Conservation (phyloP, 768 basidiomycete species). For the Rhodotorula taiwanensis region DNA sequence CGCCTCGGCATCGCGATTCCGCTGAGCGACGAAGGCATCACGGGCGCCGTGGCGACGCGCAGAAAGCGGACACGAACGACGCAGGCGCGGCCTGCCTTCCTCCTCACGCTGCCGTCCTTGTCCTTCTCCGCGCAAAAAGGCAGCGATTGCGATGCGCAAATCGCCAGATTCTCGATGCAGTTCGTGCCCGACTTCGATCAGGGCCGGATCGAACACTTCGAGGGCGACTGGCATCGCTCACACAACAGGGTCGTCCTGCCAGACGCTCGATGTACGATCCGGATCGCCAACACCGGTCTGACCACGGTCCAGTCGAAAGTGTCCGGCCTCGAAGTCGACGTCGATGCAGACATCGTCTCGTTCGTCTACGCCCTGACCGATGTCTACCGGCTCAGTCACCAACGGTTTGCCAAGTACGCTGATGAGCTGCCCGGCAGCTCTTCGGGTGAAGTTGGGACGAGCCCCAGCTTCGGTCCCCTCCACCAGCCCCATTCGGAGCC, state of each 20-base stretch:
- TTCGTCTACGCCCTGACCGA: slow-evolving; percentile 75
- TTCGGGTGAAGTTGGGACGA: too few relatives aligned
- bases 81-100: slow-evolving; percentile 60
- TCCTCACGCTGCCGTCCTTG: slow-evolving; percentile 73
- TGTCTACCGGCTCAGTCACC: slow-evolving; percentile 71
- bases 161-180: slow-evolving; percentile 71
- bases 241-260: slow-evolving; percentile 25
- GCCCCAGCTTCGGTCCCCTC: too few relatives aligned
- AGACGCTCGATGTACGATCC: slow-evolving; percentile 53
- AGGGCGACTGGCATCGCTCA: slow-evolving; percentile 54
- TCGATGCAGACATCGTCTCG: slow-evolving; percentile 71
- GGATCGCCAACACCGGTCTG: slow-evolving; percentile 50
- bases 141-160: slow-evolving; percentile 67
- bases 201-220: slow-evolving; percentile 51
- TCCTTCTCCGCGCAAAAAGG: slow-evolving; percentile 66
- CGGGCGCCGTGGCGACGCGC: slow-evolving; percentile 22
- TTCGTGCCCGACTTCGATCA: slow-evolving; percentile 75
- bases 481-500: background rate
- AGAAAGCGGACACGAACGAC: slow-evolving; percentile 43
- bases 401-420: slow-evolving; percentile 52
- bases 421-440: background rate
- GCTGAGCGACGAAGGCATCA: slow-evolving; percentile 57
- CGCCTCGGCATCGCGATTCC: slow-evolving; percentile 89
- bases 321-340: slow-evolving; percentile 74
- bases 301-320: slow-evolving; percentile 57